Evolutionary conservation across 139 green algal genomes (phyloP), one percentile per base, ranked within the genome.

Genomic region (Chara braunii): DNA sequence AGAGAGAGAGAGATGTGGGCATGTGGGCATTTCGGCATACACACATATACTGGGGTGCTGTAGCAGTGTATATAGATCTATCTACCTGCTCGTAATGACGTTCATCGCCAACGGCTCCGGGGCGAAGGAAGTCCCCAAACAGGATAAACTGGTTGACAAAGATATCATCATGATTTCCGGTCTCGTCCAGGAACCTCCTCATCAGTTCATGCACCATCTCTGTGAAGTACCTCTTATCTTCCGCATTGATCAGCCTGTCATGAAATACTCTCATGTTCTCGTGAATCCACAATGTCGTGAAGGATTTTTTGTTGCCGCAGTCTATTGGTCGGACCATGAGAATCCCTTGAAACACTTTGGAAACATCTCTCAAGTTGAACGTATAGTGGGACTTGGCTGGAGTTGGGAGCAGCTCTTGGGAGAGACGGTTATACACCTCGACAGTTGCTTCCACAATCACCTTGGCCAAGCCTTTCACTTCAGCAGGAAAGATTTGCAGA

Each of bases 311-410:
- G 50, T 52, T 64, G 22, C 58, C 34, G 73, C 75, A 86, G 55
- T 60, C 57, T 24, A 30, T 26, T 0, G 81, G 65, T 12, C 32
- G 74, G 23, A 87, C 71, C 78, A 89, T 83, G 32, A 90, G 77
- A 37, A 86, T 68, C 42, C 86, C 86, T 72, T 92, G 87, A 64
- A 92, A 86, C 60, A 90, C 83, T 71, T 90, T 89, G 68, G 76
- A 84, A 43, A 89, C 71, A 72, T 92, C 83, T 22, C 85, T 78
- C 64, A 89, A 72, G 75, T 88, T 92, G 83, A 92, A 92, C 30
- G 83, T 87, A 79, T 90, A 92, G 80, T 92, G 86, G 29, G 51
- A 78, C 80, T 88, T 89, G 40, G 76, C 60, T 43, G 82, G 84
- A 42, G 84, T 89, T 33, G 69, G 66, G 40, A 61, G 78, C 54